Percentiles rank a stretch among this genome's conserved stretches.
Evolutionary conservation across 2,329 filamentous ascomycete species (phyloP).

Genomic region (Trichophyton schoenleinii): DNA sequence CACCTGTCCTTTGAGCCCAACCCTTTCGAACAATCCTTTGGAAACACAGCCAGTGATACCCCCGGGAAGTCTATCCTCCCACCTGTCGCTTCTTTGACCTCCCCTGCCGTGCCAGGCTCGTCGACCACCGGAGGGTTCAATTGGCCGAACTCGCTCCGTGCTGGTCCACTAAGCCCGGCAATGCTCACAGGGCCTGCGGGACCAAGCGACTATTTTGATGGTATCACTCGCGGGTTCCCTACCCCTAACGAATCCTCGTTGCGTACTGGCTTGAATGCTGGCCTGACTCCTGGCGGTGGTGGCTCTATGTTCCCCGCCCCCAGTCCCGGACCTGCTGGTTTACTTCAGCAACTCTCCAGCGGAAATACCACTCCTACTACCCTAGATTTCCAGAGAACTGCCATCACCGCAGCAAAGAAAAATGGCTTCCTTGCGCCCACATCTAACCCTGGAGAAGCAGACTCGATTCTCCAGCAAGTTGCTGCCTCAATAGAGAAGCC

Average conservation of each 20-base stretch:
- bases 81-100: constrained; percentile 80
- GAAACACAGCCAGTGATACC: constrained; percentile 56
- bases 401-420: constrained; percentile 62
- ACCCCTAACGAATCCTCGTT: constrained; percentile 95
- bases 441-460: constrained; percentile 30
- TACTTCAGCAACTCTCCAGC: constrained; percentile 59
- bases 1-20: constrained; percentile 63
- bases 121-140: constrained; percentile 57
- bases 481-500: constrained; percentile 36
- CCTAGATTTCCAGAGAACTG: constrained; percentile 87
- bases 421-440: constrained; percentile 33
- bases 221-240: constrained; percentile 63
- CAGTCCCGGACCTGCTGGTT: constrained; percentile 70
- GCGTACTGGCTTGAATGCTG: constrained; percentile 46
- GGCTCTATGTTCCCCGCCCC: constrained; percentile 95
- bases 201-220: constrained; percentile 78
- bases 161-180: constrained; percentile 86
- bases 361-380: constrained; percentile 81
- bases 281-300: constrained; percentile 83
- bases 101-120: constrained; percentile 68
- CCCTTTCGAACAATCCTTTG: constrained; percentile 93
- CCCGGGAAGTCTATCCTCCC: constrained; percentile 73
- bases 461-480: constrained; percentile 23
- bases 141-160: constrained; percentile 79
- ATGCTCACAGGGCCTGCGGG: constrained; percentile 77